Conservation (phyloP, 768 basidiomycete species). For the Tulasnella sp. region DNA sequence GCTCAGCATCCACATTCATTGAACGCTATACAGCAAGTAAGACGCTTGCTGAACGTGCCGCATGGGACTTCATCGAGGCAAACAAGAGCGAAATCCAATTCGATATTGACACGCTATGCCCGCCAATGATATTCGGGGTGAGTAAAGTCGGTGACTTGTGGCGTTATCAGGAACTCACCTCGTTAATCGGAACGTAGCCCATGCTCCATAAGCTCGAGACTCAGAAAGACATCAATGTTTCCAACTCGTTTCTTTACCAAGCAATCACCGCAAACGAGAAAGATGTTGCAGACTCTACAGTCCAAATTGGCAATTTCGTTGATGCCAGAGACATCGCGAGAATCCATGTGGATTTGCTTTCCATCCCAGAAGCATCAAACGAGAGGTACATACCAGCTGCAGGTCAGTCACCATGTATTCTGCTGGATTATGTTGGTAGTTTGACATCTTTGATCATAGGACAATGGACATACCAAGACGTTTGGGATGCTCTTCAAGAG, state of each 20-base stretch:
- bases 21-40: slow-evolving; percentile 13
- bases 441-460: no score
- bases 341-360: slow-evolving; percentile 6
- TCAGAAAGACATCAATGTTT: no score
- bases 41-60: slow-evolving; percentile 14
- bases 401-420: no score
- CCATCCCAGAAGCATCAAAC: neutral
- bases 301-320: neutral
- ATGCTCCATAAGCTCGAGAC: no score
- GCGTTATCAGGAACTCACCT: no score
- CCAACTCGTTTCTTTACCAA: no score
- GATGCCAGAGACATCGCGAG: slow-evolving; percentile 15
- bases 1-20: slow-evolving; percentile 15
- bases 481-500: no score
- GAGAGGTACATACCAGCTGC: slow-evolving; percentile 2
- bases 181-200: no score
- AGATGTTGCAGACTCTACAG: neutral
- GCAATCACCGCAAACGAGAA: neutral
- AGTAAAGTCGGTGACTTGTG: neutral
- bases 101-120: neutral
- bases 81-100: slow-evolving; percentile 4
- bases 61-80: slow-evolving; percentile 13
- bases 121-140: slow-evolving; percentile 10
- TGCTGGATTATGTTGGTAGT: no score
- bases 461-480: no score